These are phyloP conservation scores for Rutidosis leptorrhynchoides DNA, from an alignment of 129 eudicot genomes.

Conservation along the genomic window DNA sequence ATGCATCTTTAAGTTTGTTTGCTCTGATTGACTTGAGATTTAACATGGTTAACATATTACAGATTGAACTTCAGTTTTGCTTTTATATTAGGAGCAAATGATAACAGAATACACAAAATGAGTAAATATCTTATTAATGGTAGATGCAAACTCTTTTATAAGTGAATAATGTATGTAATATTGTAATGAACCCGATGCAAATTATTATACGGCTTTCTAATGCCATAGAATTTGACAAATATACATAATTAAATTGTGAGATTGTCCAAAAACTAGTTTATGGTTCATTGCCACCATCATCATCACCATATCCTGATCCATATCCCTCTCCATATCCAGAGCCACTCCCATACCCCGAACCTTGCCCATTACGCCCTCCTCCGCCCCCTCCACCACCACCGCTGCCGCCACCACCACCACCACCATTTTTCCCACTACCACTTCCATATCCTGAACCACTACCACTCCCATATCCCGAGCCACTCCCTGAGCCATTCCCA, in stretches of 20 bases:
- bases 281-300: constrained; percentile 43
- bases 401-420: constrained; percentile 26
- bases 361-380: constrained; percentile 35
- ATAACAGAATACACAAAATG: constrained; percentile 20
- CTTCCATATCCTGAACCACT: constrained; percentile 47
- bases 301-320: constrained; percentile 46
- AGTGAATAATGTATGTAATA: constrained; percentile 19
- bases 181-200: constrained; percentile 28
- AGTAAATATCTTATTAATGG: constrained; percentile 6
- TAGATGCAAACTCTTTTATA: constrained; percentile 25
- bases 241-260: constrained; percentile 10
- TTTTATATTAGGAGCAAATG: constrained; percentile 10
- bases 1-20: background rate
- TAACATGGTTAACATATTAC: background rate
- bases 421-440: constrained; percentile 33
- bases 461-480: constrained; percentile 45
- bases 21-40: background rate
- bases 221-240: constrained; percentile 5
- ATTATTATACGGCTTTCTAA: constrained; percentile 35
- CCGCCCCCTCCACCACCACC: constrained; percentile 28
- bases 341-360: constrained; percentile 53
- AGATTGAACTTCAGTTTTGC: background rate
- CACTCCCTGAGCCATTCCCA: constrained; percentile 42
- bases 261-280: constrained; percentile 23
- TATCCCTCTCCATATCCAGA: constrained; percentile 51